Base-by-base conservation (phyloP, 2,329 filamentous ascomycete species). In the Talaromyces sp. region DNA sequence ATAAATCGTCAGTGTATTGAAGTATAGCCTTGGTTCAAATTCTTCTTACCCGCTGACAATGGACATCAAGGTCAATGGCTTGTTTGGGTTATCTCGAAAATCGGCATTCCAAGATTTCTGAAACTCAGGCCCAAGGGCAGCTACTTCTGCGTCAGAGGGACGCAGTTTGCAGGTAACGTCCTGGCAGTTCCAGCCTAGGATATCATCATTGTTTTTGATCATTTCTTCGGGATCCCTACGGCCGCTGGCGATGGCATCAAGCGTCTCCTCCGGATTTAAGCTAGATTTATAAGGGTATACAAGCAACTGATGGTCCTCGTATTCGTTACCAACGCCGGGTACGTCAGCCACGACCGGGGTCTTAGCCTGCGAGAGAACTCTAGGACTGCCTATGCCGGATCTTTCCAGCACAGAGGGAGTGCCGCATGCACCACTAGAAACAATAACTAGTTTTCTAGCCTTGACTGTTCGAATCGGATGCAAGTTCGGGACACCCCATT, bases 161-260 rank as follows among this genome's bases (percentile, higher is more conserved):
- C 58, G 58, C 6, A 60, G 44, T 13, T 51, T 60, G 32, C 58
- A 55, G 22, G 54, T 51, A 15, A 55, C 30, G 25, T 60, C 58
- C 13, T 28, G 9, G 32, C n/a, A 13, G 15, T 57, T 60, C 53
- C 58, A 60, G 6, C 58, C 58, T 11, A 60, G 33, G 8, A 60
- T 60, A 10, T 39, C 27, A 28, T 55, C 53, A n/a, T 60, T 49
- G 1, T 49, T 55, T 17, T 36, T 52, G 22, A 55, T 25, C 4
- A 52, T 32, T 19, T 60, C 54, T 25, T 56, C 19, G n/a, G 52
- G 10, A 19, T 55, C 39, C 25, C 54, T 30, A 15, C 58, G 44
- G 7, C 58, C 58, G 42, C 53, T 52, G 28, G 42, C 7, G 11
- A 60, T 28, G 52, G 42, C 58, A 19, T 60, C 58, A 25, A 60